Evolutionary conservation across 495 filamentous ascomycete genomes (phyloP).

Genomic region (Trichoderma erinaceum): DNA sequence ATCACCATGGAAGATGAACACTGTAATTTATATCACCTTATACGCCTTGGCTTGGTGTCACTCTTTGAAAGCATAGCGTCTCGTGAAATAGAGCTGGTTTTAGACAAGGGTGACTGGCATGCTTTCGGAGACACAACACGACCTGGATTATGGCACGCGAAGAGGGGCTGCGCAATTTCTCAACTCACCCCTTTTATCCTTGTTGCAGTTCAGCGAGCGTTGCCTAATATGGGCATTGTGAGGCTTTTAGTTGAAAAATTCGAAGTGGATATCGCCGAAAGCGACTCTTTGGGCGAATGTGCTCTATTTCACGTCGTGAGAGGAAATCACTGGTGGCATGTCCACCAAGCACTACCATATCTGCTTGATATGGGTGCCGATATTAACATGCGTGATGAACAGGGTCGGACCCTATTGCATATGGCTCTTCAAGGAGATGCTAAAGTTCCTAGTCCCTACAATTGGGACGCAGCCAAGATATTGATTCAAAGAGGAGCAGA

Average conservation of each 20-base stretch:
- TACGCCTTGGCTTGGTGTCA: neutral
- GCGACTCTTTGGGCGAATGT: slow-evolving; percentile 23
- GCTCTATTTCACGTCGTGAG: slow-evolving; percentile 34
- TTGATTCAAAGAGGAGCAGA: slow-evolving; percentile 36
- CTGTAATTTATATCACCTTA: neutral
- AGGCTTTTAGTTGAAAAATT: slow-evolving; percentile 37
- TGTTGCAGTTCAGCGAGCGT: slow-evolving; percentile 24
- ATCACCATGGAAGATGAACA: neutral
- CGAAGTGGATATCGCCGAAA: slow-evolving; percentile 31
- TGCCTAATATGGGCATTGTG: slow-evolving; percentile 40
- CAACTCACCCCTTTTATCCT: slow-evolving; percentile 27
- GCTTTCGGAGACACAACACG: slow-evolving; percentile 14
- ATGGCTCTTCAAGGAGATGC: slow-evolving; percentile 24
- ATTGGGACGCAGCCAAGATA: slow-evolving; percentile 24
- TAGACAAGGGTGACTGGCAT: slow-evolving; percentile 13
- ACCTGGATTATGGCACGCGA: slow-evolving; percentile 14
- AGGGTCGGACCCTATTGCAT: slow-evolving; percentile 38
- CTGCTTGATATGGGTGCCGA: slow-evolving; percentile 38
- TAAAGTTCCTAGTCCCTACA: slow-evolving; percentile 14
- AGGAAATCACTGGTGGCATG: slow-evolving; percentile 41
- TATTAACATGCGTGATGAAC: slow-evolving; percentile 28
- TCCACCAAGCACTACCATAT: slow-evolving; percentile 35
- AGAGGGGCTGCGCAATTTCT: slow-evolving; percentile 11
- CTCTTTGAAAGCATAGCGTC: neutral
- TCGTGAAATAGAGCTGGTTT: neutral